Conservation (phyloP, 768 basidiomycete genomes). For the Trametes cinnabarina region DNA sequence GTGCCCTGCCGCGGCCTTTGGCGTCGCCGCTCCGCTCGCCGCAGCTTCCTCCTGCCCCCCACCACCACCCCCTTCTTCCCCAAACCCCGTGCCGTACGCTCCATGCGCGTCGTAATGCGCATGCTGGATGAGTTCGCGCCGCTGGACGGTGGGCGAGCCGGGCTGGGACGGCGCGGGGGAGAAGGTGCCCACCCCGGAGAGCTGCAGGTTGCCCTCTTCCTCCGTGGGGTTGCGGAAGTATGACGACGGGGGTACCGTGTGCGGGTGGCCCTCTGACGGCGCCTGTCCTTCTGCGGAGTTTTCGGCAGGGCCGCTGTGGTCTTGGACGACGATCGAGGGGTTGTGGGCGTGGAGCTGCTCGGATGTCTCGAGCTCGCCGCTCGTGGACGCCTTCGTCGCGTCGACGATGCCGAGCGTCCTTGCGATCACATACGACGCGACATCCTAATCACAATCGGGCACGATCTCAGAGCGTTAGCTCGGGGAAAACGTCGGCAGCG, state of each 20-base stretch:
- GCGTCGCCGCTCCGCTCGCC: slow-evolving; percentile 10
- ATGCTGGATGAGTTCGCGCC: slow-evolving; percentile 20
- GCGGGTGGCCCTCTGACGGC: neutral
- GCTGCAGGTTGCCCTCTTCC: slow-evolving; percentile 42
- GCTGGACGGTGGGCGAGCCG: slow-evolving; percentile 54
- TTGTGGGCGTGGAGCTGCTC: slow-evolving; percentile 1
- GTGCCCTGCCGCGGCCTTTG: slow-evolving; percentile 13
- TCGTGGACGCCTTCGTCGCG: slow-evolving; percentile 70
- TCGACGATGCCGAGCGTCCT: slow-evolving; percentile 79
- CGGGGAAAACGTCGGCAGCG: neutral
- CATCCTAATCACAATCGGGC: slow-evolving; percentile 50
- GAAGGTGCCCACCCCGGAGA: slow-evolving; percentile 71
- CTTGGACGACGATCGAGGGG: slow-evolving; percentile 15
- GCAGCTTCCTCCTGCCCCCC: neutral
- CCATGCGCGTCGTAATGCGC: slow-evolving; percentile 2
- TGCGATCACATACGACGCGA: slow-evolving; percentile 78
- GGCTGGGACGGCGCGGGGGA: slow-evolving; percentile 69
- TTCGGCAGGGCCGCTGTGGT: slow-evolving; percentile 10
- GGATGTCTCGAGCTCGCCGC: slow-evolving; percentile 24
- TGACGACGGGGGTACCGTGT: slow-evolving; percentile 11
- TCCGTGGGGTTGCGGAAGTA: slow-evolving; percentile 22
- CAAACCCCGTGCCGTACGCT: slow-evolving; percentile 16
- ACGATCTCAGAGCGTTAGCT: neutral
- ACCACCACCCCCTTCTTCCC: slow-evolving; percentile 5
- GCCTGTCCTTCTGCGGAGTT: neutral